Evolutionary conservation across 2,329 filamentous ascomycete species (phyloP).

Genomic region (Cordyceps farinosa): DNA sequence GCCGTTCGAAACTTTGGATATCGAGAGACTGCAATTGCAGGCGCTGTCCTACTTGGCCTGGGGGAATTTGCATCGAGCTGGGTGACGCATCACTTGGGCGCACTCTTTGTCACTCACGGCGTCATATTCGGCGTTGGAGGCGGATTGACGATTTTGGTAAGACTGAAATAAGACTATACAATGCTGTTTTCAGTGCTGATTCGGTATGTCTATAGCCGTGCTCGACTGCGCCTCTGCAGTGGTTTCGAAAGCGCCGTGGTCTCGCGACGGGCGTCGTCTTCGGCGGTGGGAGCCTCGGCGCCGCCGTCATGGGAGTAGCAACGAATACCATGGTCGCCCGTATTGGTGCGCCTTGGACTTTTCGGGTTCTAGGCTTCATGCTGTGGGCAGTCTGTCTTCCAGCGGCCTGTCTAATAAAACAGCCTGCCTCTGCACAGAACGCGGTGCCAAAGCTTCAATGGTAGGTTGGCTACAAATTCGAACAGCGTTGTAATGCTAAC

Average conservation of each 20-base stretch:
- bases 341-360: slow-evolving; percentile 27
- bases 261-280: slow-evolving; percentile 29
- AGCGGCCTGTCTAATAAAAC: slow-evolving; percentile 25
- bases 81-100: slow-evolving; percentile 22
- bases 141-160: slow-evolving; percentile 26
- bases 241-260: slow-evolving; percentile 27
- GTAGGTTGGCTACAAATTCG: slow-evolving; percentile 12
- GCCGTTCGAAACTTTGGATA: slow-evolving; percentile 25
- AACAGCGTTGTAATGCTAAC: background rate
- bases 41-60: slow-evolving; percentile 26
- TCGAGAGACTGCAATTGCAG: slow-evolving; percentile 22
- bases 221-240: slow-evolving; percentile 26
- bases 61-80: slow-evolving; percentile 29
- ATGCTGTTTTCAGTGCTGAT: background rate
- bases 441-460: slow-evolving; percentile 25
- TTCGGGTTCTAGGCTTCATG: slow-evolving; percentile 27
- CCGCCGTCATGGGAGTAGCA: slow-evolving; percentile 27
- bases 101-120: slow-evolving; percentile 27
- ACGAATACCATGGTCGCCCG: slow-evolving; percentile 23
- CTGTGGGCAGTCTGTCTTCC: slow-evolving; percentile 29
- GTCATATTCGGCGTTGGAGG: slow-evolving; percentile 28
- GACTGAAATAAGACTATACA: background rate
- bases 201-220: slow-evolving; percentile 20
- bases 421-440: slow-evolving; percentile 15
- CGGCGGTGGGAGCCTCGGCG: slow-evolving; percentile 27